A percentile compares a stretch with the other conserved stretches of the same genome.
Evolutionary conservation across 176 grass and related monocot species (phyloP).

Genomic region (Musa schizocarpa): DNA sequence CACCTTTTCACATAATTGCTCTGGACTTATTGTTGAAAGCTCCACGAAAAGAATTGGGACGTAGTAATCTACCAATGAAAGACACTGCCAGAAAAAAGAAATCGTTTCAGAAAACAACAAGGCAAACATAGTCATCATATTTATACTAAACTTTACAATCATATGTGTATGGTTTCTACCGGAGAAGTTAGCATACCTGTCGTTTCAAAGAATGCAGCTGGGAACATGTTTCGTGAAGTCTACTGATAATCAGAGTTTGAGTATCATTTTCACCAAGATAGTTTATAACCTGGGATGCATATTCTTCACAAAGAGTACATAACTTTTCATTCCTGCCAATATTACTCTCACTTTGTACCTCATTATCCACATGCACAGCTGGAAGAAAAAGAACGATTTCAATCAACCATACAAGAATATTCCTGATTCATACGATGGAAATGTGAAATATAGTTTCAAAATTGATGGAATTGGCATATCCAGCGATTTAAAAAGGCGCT

Average conservation of each 20-base stretch:
- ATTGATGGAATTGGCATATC: neutral
- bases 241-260: slow-evolving; percentile 36
- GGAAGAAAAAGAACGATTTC: neutral
- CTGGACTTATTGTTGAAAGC: slow-evolving; percentile 50
- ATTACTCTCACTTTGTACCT: neutral
- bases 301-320: slow-evolving; percentile 56
- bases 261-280: slow-evolving; percentile 66
- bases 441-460: neutral
- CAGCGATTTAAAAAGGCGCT: too few relatives aligned
- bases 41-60: slow-evolving; percentile 39
- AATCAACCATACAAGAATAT: neutral
- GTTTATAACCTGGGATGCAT: slow-evolving; percentile 43
- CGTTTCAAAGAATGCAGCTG: slow-evolving; percentile 38
- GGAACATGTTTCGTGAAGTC: slow-evolving; percentile 51
- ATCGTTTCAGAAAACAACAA: slow-evolving; percentile 11
- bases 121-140: neutral
- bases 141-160: neutral
- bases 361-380: neutral
- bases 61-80: slow-evolving; percentile 62
- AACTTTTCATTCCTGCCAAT: neutral
- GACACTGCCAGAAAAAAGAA: slow-evolving; percentile 38
- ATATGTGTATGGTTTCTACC: neutral
- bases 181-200: slow-evolving; percentile 28
- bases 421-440: neutral
- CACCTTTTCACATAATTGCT: slow-evolving; percentile 51